phyloP scores from a whole-genome alignment of 768 basidiomycete species.

The Boletus rubroflammeus region DNA sequence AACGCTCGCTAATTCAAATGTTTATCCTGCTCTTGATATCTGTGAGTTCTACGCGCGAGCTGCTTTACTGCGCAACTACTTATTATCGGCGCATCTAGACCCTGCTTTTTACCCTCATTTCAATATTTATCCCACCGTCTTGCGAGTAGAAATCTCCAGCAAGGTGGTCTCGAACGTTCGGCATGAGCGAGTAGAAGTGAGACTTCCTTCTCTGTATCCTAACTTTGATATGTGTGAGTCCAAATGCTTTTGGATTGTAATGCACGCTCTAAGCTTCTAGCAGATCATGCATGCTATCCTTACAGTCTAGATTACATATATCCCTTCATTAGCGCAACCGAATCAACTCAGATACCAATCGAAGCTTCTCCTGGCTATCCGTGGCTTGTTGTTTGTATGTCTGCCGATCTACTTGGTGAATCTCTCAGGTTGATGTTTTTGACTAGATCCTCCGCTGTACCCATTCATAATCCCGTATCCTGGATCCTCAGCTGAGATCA shows the following conservation, averaged over 20 bases:
- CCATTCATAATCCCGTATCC: slow-evolving; percentile 20
- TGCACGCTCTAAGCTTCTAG: background rate
- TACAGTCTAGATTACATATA: slow-evolving; percentile 37
- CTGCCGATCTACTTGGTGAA: background rate
- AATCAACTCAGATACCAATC: slow-evolving; percentile 5
- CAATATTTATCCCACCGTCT: slow-evolving; percentile 36
- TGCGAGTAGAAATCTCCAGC: background rate
- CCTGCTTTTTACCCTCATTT: slow-evolving; percentile 41
- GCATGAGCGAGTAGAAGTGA: slow-evolving; percentile 5
- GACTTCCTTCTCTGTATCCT: slow-evolving; percentile 13
- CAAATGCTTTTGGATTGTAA: background rate
- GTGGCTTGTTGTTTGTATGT: slow-evolving; percentile 37
- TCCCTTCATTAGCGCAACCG: slow-evolving; percentile 9
- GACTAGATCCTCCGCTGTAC: slow-evolving; percentile 23
- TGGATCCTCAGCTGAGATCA: slow-evolving; percentile 1
- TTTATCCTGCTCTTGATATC: slow-evolving; percentile 26
- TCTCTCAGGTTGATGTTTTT: background rate
- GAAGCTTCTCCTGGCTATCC: slow-evolving; percentile 30
- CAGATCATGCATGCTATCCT: slow-evolving; percentile 43
- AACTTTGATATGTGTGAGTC: slow-evolving; percentile 35
- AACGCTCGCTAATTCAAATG: background rate
- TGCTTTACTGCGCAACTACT: background rate
- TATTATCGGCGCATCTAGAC: slow-evolving; percentile 33
- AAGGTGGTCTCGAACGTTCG: background rate
- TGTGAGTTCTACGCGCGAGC: slow-evolving; percentile 9